A percentile compares a stretch with the other conserved stretches of the same genome.
These are phyloP conservation scores for Panicum virgatum DNA, from an alignment of 202 grass and related monocot genomes.

Conservation along the genomic window DNA sequence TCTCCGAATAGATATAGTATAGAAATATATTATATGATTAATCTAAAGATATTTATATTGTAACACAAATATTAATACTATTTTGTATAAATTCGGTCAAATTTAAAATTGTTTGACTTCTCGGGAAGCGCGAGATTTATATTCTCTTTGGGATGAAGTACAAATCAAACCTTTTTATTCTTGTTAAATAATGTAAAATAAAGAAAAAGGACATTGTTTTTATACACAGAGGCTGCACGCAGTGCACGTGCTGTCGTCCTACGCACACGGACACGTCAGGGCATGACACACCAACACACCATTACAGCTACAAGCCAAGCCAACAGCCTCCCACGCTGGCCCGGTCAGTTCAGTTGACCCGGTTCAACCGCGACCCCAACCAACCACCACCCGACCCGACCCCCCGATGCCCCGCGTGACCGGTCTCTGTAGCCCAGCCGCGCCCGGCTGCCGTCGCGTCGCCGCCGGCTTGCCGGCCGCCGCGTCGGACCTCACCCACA, in stretches of 20 bases:
- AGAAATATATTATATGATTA: no score
- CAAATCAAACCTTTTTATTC: not conserved
- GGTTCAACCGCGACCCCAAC: constrained; percentile 18
- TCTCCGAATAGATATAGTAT: no score
- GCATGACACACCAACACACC: not conserved
- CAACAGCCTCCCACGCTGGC: not conserved
- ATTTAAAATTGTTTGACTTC: no score
- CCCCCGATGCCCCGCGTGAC: no score
- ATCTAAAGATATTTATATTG: no score
- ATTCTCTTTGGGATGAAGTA: no score
- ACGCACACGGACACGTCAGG: not conserved
- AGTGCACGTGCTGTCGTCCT: not conserved
- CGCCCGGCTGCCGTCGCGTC: not conserved
- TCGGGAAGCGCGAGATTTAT: no score
- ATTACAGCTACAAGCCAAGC: no score
- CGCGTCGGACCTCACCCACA: not conserved
- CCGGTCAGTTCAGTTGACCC: not conserved
- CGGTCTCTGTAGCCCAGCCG: not conserved
- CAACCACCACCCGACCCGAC: no score
- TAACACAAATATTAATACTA: no score
- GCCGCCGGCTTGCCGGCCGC: not conserved
- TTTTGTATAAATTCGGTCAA: no score
- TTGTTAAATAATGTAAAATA: not conserved
- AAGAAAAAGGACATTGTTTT: not conserved
- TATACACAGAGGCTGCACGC: not conserved